Percentiles rank a stretch among this genome's conserved stretches.
phyloP scores from a whole-genome alignment of 139 green algal genomes.

The Mychonastes homosphaera region DNA sequence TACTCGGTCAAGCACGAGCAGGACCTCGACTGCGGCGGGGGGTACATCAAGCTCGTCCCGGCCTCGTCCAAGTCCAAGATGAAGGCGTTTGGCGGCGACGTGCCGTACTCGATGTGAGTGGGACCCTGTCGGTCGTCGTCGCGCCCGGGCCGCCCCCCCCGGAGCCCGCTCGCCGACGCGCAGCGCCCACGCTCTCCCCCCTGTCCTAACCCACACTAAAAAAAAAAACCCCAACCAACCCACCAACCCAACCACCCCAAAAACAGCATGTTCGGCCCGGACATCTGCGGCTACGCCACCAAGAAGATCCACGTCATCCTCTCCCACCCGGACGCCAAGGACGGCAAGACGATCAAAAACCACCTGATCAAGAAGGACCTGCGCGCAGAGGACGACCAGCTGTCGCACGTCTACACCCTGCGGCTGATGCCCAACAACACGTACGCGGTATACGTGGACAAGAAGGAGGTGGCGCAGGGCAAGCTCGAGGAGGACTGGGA shows the following conservation, averaged over 20 bases:
- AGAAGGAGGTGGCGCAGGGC: conserved; percentile 51
- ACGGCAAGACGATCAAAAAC: no score
- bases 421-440: conserved; percentile 67
- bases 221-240: no score
- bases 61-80: conserved; percentile 47
- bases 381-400: conserved; percentile 51
- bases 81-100: conserved; percentile 64
- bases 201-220: no score
- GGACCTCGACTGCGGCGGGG: conserved; percentile 78
- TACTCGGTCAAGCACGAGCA: conserved; percentile 85
- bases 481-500: conserved; percentile 72
- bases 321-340: conserved; percentile 70
- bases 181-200: no score
- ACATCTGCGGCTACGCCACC: conserved; percentile 86
- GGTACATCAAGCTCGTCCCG: conserved; percentile 84
- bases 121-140: no score
- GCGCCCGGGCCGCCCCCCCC: no score
- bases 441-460: conserved; percentile 69
- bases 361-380: conserved; percentile 95
- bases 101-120: conserved; percentile 92
- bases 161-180: no score
- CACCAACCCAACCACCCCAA: no score
- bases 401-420: conserved; percentile 81
- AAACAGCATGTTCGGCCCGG: conserved; percentile 99
- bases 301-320: conserved; percentile 94